These are phyloP conservation scores for Metschnikowia bowlesiae DNA, from an alignment of 805 yeast species.

Conservation along the genomic window DNA sequence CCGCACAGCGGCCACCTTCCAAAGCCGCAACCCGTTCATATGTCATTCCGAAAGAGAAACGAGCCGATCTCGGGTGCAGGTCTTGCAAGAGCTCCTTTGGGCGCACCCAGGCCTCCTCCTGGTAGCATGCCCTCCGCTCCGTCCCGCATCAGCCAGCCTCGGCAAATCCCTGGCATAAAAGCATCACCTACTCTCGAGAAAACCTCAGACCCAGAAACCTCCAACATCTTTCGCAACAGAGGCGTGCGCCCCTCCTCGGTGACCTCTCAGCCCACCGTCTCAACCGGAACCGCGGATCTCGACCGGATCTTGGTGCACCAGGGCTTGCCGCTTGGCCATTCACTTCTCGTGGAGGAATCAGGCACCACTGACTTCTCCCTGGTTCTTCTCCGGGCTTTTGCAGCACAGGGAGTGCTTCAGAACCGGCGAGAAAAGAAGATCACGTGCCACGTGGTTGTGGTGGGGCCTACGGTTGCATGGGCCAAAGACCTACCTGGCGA, in stretches of 20 bases:
- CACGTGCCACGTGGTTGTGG: conserved; percentile 58
- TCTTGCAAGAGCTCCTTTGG: neutral
- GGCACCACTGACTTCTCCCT: conserved; percentile 87
- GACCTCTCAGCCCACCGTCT: conserved; percentile 69
- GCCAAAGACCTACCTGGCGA: conserved; percentile 71
- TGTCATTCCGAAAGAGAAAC: conserved; percentile 60
- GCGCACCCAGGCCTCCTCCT: conserved; percentile 3
- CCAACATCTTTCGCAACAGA: neutral
- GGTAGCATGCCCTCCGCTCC: neutral
- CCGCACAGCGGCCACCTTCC: no score
- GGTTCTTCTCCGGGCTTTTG: conserved; percentile 61
- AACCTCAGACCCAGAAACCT: neutral
- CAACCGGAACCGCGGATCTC: conserved; percentile 75
- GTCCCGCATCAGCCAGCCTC: conserved; percentile 2
- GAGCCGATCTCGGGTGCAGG: conserved; percentile 34
- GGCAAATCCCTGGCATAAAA: neutral
- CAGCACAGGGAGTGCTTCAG: conserved; percentile 73
- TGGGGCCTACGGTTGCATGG: conserved; percentile 59
- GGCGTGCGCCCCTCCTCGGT: conserved; percentile 65
- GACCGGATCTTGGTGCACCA: conserved; percentile 74
- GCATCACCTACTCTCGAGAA: neutral
- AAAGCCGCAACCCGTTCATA: conserved; percentile 11
- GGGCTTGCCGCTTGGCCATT: conserved; percentile 78
- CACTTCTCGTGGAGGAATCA: conserved; percentile 70
- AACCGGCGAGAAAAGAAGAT: conserved; percentile 41